A percentile compares a stretch with the other conserved stretches of the same genome.
Conservation (phyloP, 1,284 basidiomycete species). For the Fomitopsis schrenkii region DNA sequence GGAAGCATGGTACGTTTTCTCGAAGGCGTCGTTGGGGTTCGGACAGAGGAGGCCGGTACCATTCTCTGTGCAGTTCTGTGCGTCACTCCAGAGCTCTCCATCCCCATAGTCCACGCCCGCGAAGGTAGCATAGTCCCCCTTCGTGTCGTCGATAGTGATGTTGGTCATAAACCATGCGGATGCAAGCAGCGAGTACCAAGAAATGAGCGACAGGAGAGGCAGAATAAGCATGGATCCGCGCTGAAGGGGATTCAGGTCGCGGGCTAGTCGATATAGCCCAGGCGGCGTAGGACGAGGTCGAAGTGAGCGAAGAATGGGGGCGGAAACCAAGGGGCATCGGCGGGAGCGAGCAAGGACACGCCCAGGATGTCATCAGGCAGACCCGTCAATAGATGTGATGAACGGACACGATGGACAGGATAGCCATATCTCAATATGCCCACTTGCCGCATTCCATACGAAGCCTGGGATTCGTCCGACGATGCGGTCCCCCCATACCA, state of each 20-base stretch:
- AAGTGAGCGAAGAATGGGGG: background rate
- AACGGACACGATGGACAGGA: background rate
- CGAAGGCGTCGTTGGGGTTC: constrained; percentile 12
- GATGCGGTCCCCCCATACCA: background rate
- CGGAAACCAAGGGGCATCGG: background rate
- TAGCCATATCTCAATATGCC: background rate
- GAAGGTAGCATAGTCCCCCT: constrained; percentile 33
- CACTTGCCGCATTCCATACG: background rate
- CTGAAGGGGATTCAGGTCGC: background rate
- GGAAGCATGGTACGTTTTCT: constrained; percentile 18
- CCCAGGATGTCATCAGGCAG: background rate
- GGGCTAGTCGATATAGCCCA: background rate
- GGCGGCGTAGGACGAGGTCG: background rate
- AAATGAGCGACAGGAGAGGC: background rate
- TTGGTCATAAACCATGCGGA: constrained; percentile 23
- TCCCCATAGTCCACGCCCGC: constrained; percentile 24
- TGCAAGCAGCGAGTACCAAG: background rate
- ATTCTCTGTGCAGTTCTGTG: constrained; percentile 19
- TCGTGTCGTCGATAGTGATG: constrained; percentile 40
- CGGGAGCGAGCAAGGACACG: background rate
- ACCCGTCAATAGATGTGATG: background rate
- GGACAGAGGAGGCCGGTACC: constrained; percentile 15
- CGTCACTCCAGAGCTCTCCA: constrained; percentile 25
- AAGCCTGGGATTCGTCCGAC: background rate
- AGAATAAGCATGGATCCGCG: background rate